Evolutionary conservation across 305 asterid species (phyloP).

Genomic region (Petunia hybrid): DNA sequence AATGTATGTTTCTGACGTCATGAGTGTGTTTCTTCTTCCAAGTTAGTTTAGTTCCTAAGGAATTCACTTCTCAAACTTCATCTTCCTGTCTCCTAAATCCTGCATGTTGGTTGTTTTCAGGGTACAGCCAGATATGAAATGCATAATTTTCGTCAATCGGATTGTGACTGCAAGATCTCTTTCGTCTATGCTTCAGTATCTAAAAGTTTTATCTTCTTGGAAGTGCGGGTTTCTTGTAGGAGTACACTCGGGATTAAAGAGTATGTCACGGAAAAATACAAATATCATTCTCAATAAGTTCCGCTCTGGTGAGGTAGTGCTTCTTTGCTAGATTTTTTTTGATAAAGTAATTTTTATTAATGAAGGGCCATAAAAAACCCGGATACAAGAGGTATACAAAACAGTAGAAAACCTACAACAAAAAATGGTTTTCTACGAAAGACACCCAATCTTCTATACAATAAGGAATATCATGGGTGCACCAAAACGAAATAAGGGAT

Average conservation of each 20-base stretch:
- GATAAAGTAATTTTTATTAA: too few species aligned
- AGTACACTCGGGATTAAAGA: slow-evolving; percentile 73
- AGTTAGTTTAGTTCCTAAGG: slow-evolving; percentile 12
- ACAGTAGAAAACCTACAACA: too few species aligned
- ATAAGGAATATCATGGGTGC: too few species aligned
- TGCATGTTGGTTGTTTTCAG: slow-evolving; percentile 51
- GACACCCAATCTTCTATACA: too few species aligned
- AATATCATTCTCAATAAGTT: slow-evolving; percentile 78
- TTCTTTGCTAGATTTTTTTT: slow-evolving; percentile 24
- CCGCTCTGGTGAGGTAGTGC: slow-evolving; percentile 92
- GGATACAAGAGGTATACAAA: too few species aligned
- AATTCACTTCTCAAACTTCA: neutral
- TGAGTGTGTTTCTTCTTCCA: neutral
- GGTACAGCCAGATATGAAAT: slow-evolving; percentile 84
- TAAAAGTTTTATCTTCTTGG: slow-evolving; percentile 79
- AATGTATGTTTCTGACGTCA: neutral
- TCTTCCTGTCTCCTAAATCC: slow-evolving; percentile 31
- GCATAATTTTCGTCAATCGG: slow-evolving; percentile 95
- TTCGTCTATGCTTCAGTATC: slow-evolving; percentile 63
- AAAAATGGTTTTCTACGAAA: too few species aligned
- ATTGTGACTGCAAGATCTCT: slow-evolving; percentile 90
- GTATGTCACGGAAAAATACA: slow-evolving; percentile 73
- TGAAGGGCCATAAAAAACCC: too few species aligned
- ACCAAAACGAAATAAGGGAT: too few species aligned
- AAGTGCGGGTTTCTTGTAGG: slow-evolving; percentile 91